Conservation (phyloP, 2,329 filamentous ascomycete genomes). For the Ramularia collo-cygni region DNA sequence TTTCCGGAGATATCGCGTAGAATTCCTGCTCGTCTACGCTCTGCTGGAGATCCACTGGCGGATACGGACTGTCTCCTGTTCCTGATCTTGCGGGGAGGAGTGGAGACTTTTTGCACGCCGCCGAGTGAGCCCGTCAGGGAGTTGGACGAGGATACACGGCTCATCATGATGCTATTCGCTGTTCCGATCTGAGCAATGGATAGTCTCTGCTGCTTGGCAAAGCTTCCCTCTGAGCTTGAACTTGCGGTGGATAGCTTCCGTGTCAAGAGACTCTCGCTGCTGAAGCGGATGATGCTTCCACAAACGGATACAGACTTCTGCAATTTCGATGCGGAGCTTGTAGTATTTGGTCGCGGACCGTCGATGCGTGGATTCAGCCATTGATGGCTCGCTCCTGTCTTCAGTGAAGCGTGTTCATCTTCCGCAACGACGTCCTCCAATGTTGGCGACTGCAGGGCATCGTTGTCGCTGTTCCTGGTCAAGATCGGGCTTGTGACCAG, state of each 20-base stretch:
- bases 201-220: constrained; percentile 19
- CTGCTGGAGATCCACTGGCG: constrained; percentile 35
- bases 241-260: constrained; percentile 21
- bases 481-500: constrained; percentile 34
- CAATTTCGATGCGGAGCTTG: constrained; percentile 19
- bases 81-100: constrained; percentile 23
- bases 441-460: constrained; percentile 19
- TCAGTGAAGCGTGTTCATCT: constrained; percentile 26
- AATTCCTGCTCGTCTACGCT: constrained; percentile 25
- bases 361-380: constrained; percentile 29
- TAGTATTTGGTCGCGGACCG: constrained; percentile 24
- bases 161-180: constrained; percentile 31
- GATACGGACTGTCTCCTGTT: constrained; percentile 26
- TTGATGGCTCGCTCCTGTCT: constrained; percentile 32
- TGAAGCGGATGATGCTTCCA: constrained; percentile 24
- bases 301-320: constrained; percentile 22
- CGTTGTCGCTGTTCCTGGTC: constrained; percentile 11
- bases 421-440: constrained; percentile 23
- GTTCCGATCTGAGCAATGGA: constrained; percentile 29
- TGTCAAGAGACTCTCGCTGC: constrained; percentile 16
- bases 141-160: constrained; percentile 29
- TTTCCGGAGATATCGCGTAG: constrained; percentile 30
- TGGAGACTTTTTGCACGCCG: constrained; percentile 27
- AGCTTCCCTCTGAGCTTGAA: constrained; percentile 18
- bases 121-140: constrained; percentile 19